These are phyloP conservation scores for Metarhizium brunneum DNA, from an alignment of 2,329 filamentous ascomycete genomes.

Conservation along the genomic window DNA sequence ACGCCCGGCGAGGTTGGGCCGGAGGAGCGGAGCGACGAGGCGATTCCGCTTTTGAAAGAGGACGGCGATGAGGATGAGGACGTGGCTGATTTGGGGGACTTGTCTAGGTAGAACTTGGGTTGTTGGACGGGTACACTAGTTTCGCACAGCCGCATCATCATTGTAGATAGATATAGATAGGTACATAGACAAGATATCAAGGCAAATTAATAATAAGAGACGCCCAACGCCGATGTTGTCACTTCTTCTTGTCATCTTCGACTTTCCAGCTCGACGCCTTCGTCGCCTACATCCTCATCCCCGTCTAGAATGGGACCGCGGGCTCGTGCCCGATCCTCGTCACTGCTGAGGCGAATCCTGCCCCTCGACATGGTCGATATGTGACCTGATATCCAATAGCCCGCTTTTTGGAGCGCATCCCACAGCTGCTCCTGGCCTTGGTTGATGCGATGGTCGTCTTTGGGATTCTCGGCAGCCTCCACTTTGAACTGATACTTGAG, in stretches of 20 bases:
- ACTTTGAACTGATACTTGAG: constrained; percentile 96
- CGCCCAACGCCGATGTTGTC: neutral
- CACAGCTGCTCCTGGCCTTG: constrained; percentile 58
- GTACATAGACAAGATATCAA: no score
- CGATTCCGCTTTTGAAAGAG: constrained; percentile 17
- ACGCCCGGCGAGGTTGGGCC: constrained; percentile 9
- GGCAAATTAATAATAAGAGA: no score
- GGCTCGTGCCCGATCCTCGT: constrained; percentile 27
- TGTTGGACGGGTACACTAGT: no score
- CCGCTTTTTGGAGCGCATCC: constrained; percentile 42
- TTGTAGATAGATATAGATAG: no score
- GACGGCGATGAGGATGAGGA: constrained; percentile 18
- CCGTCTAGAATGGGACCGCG: constrained; percentile 34
- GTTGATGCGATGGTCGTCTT: constrained; percentile 45
- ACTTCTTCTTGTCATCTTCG: constrained; percentile 13
- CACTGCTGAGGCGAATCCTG: constrained; percentile 41
- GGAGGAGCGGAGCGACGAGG: constrained; percentile 8
- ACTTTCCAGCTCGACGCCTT: constrained; percentile 34
- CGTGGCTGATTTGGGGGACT: constrained; percentile 23
- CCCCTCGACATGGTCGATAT: constrained; percentile 46
- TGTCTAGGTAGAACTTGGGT: constrained; percentile 9
- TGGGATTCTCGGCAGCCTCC: constrained; percentile 71
- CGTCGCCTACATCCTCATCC: constrained; percentile 30
- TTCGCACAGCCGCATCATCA: no score
- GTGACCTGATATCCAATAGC: constrained; percentile 49